phyloP scores from a whole-genome alignment of 352 stramenopile species.

The Globisporangium lucens region DNA sequence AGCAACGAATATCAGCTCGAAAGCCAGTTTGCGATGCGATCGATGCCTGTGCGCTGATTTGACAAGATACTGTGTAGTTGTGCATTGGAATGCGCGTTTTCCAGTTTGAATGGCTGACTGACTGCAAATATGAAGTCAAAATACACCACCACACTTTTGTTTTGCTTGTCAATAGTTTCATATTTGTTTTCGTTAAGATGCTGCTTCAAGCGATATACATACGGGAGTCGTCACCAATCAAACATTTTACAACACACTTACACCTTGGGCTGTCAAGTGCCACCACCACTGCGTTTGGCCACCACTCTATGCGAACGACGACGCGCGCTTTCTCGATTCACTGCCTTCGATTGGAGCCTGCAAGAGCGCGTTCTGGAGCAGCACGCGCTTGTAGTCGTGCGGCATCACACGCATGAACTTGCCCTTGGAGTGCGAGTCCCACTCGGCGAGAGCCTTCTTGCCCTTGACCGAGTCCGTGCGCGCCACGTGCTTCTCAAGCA shows the following conservation, averaged over 20 bases:
- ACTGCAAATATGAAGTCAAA: background rate
- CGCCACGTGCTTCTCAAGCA: slow-evolving; percentile 87
- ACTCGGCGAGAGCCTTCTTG: slow-evolving; percentile 88
- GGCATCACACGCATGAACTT: slow-evolving; percentile 70
- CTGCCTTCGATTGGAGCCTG: slow-evolving; percentile 13
- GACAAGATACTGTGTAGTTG: background rate
- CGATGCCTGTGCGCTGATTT: background rate
- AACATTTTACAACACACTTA: slow-evolving; percentile 6
- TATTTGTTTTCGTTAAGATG: slow-evolving; percentile 4
- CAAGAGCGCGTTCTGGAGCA: slow-evolving; percentile 40
- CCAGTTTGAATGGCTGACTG: background rate
- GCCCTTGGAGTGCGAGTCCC: slow-evolving; percentile 53
- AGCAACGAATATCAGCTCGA: background rate
- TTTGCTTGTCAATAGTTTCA: background rate
- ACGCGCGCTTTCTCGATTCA: slow-evolving; percentile 16
- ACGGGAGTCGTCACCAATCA: slow-evolving; percentile 1
- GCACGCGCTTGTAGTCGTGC: slow-evolving; percentile 60
- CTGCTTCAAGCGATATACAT: slow-evolving; percentile 10
- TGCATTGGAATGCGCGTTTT: background rate
- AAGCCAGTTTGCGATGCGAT: background rate
- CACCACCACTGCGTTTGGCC: background rate
- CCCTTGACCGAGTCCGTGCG: slow-evolving; percentile 89
- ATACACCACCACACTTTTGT: slow-evolving; percentile 1
- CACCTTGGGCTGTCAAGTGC: background rate
- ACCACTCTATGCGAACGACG: slow-evolving; percentile 11